These are phyloP conservation scores for Aureobasidium namibiae DNA, from an alignment of 2,329 filamentous ascomycete genomes.

Conservation along the genomic window DNA sequence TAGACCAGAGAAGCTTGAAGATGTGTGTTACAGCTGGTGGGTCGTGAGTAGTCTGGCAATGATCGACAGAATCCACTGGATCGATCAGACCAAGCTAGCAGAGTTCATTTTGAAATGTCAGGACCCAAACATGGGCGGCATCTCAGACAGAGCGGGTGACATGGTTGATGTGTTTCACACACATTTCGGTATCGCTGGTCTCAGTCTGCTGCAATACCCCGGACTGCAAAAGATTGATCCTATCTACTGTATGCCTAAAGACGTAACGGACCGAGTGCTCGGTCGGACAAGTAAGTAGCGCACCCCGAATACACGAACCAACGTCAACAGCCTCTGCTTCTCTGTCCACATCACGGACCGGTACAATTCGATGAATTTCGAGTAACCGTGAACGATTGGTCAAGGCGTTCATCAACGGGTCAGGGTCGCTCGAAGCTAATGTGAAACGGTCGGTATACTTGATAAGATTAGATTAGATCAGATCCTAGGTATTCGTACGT, in stretches of 20 bases:
- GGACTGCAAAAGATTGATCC: constrained; percentile 76
- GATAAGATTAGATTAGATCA: neutral
- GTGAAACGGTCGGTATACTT: neutral
- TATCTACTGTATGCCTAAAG: constrained; percentile 47
- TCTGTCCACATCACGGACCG: neutral
- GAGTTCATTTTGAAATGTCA: constrained; percentile 82
- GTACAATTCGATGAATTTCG: neutral
- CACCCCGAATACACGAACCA: neutral
- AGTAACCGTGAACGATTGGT: neutral
- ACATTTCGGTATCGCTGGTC: constrained; percentile 74
- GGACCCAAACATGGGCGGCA: constrained; percentile 73
- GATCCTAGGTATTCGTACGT: too few relatives aligned
- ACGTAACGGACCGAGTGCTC: constrained; percentile 6
- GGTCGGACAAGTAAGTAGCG: neutral
- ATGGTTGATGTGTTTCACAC: constrained; percentile 99
- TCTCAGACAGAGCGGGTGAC: constrained; percentile 84
- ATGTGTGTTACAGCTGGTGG: constrained; percentile 99
- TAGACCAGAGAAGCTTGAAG: constrained; percentile 87
- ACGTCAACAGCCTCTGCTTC: neutral
- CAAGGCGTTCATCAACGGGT: neutral
- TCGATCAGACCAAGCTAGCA: constrained; percentile 71
- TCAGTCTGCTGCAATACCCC: constrained; percentile 73
- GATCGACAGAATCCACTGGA: constrained; percentile 84
- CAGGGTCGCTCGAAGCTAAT: neutral
- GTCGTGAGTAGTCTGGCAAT: constrained; percentile 86